Percentiles rank a stretch among this genome's conserved stretches.
phyloP scores from a whole-genome alignment of 192 early-diverging fungal genomes.

The Umbelopsis sp. region DNA sequence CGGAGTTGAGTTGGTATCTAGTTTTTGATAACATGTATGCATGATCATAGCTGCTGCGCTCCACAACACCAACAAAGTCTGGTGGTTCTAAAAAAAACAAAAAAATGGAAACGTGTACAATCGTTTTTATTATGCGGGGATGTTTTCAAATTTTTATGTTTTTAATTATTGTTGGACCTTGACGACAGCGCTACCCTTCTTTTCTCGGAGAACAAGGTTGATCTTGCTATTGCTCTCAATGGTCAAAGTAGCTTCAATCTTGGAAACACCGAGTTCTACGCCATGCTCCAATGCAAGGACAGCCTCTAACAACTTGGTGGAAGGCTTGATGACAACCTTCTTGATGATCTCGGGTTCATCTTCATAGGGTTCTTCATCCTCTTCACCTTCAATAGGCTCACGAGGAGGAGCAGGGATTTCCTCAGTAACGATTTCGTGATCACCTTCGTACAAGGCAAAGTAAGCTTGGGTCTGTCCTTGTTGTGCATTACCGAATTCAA shows the following conservation, averaged over 20 bases:
- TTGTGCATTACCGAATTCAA: conserved; percentile 68
- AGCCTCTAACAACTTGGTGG: conserved; percentile 66
- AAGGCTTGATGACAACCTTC: conserved; percentile 48
- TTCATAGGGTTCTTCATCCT: conserved; percentile 48
- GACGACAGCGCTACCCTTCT: conserved; percentile 49
- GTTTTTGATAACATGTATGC: too few relatives aligned
- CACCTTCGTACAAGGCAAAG: conserved; percentile 85
- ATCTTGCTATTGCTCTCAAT: conserved; percentile 49
- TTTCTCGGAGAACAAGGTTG: conserved; percentile 54
- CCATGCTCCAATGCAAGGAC: conserved; percentile 59
- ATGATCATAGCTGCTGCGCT: too few relatives aligned
- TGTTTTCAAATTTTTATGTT: too few relatives aligned
- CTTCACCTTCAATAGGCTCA: conserved; percentile 55
- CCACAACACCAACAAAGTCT: too few relatives aligned
- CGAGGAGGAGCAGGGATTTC: conserved; percentile 47
- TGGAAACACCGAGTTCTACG: conserved; percentile 44
- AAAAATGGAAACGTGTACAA: too few relatives aligned
- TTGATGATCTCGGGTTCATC: conserved; percentile 44
- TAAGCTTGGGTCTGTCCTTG: conserved; percentile 73
- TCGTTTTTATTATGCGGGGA: too few relatives aligned
- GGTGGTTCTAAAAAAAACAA: too few relatives aligned
- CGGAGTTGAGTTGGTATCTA: too few relatives aligned
- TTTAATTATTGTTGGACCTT: conserved; percentile 35
- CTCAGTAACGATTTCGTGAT: conserved; percentile 57
- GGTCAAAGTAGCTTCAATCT: conserved; percentile 54